Evolutionary conservation across 106 monocot genomes (phyloP).

Genomic region (Xerophyta viscosa): DNA sequence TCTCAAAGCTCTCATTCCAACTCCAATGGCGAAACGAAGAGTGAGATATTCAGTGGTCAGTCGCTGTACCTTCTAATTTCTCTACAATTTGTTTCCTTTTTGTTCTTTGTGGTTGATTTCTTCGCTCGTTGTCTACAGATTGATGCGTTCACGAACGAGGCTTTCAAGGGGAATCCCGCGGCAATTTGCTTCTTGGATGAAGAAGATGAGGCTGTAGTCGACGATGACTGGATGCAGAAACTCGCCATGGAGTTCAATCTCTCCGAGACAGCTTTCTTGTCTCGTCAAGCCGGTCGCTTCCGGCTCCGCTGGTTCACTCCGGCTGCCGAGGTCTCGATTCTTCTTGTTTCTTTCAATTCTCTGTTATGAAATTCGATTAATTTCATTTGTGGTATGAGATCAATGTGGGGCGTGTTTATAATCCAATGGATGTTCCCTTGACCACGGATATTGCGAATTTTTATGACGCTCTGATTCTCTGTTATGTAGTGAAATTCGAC

Average conservation of each 20-base stretch:
- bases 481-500: too few relatives aligned
- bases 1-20: too few relatives aligned
- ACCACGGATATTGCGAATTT: too few relatives aligned
- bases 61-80: neutral
- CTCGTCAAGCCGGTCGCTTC: neutral
- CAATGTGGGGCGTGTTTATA: too few relatives aligned
- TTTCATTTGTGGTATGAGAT: too few relatives aligned
- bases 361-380: too few relatives aligned
- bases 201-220: constrained; percentile 5
- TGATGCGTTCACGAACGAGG: constrained; percentile 21
- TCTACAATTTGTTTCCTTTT: neutral
- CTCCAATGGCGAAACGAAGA: constrained; percentile 7
- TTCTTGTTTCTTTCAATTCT: too few relatives aligned
- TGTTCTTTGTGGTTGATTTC: neutral
- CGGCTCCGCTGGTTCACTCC: constrained; percentile 1
- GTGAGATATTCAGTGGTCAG: constrained; percentile 27
- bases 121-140: constrained; percentile 11
- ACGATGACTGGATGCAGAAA: constrained; percentile 25
- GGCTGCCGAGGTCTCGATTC: constrained; percentile 9
- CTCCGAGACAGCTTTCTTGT: constrained; percentile 29
- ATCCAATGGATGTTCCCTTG: too few relatives aligned
- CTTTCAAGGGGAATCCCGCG: constrained; percentile 38
- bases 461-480: too few relatives aligned
- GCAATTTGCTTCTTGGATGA: constrained; percentile 26
- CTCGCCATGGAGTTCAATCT: constrained; percentile 33